A percentile compares a stretch with the other conserved stretches of the same genome.
phyloP scores from a whole-genome alignment of 345 rosid genomes.

The Pugionium dolabratum region DNA sequence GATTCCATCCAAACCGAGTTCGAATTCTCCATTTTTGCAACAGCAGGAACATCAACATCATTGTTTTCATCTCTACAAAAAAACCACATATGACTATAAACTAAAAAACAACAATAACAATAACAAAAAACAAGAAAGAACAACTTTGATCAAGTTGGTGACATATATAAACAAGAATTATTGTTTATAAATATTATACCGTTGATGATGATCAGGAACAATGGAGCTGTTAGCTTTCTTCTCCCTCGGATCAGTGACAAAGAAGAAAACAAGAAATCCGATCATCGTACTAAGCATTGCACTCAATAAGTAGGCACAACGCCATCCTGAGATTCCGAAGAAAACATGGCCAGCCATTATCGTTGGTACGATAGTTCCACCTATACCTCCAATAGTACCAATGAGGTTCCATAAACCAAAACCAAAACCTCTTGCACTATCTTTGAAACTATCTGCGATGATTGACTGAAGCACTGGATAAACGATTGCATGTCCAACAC shows the following conservation, averaged over 20 bases:
- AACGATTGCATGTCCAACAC: constrained; percentile 87
- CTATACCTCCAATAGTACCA: constrained; percentile 79
- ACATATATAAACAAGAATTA: background rate
- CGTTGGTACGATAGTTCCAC: constrained; percentile 86
- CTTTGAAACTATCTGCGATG: constrained; percentile 84
- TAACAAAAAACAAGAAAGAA: background rate
- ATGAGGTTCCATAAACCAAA: constrained; percentile 79
- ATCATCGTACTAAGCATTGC: constrained; percentile 68
- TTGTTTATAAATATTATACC: constrained; percentile 13
- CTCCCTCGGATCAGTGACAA: constrained; percentile 56
- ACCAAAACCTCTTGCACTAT: constrained; percentile 77
- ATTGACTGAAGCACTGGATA: constrained; percentile 92
- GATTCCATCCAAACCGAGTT: constrained; percentile 70
- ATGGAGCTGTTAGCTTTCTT: constrained; percentile 2
- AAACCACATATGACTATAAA: constrained; percentile 1
- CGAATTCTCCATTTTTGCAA: constrained; percentile 10
- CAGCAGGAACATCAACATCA: background rate
- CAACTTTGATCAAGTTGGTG: background rate
- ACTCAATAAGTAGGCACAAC: constrained; percentile 81
- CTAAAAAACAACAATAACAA: too few relatives aligned
- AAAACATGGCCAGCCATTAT: constrained; percentile 79
- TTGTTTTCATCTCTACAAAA: constrained; percentile 44
- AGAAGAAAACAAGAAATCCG: constrained; percentile 69
- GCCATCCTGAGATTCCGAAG: constrained; percentile 77
- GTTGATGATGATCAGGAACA: constrained; percentile 17